Evolutionary conservation across 2,329 filamentous ascomycete genomes (phyloP).

Genomic region (Cladosporium sp.): DNA sequence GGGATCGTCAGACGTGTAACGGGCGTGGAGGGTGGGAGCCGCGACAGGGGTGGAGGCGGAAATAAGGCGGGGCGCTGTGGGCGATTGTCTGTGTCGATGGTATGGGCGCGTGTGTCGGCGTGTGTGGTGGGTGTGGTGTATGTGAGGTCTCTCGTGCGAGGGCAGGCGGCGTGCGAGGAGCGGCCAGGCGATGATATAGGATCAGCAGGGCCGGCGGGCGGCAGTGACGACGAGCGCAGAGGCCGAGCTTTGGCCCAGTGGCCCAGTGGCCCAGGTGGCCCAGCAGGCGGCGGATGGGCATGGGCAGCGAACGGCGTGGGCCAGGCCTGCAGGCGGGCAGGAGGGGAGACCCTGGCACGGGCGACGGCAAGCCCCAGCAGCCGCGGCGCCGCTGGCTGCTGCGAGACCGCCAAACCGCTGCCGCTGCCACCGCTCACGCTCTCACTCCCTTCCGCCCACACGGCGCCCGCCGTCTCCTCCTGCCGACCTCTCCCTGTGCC

Average conservation of each 20-base stretch:
- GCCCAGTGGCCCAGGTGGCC: background rate
- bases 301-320: background rate
- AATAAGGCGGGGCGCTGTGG: background rate
- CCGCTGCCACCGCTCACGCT: no score
- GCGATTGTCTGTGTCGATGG: background rate
- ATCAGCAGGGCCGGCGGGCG: slow-evolving; percentile 7
- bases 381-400: no score
- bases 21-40: slow-evolving; percentile 3
- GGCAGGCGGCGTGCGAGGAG: slow-evolving; percentile 2
- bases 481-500: background rate
- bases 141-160: background rate
- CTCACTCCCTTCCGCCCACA: no score
- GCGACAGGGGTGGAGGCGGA: slow-evolving; percentile 2
- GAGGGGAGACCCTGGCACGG: no score
- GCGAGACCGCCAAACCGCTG: no score
- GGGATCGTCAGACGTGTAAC: slow-evolving; percentile 11
- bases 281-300: background rate
- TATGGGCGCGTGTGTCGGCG: background rate
- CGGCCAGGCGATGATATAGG: slow-evolving; percentile 8
- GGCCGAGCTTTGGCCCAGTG: background rate
- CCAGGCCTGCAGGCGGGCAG: slow-evolving; percentile 2
- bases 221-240: slow-evolving; percentile 8
- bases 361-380: no score
- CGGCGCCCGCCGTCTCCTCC: no score
- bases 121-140: background rate